Evolutionary conservation across 2,329 filamentous ascomycete genomes (phyloP).

Genomic region (Hypoxylon sp.): DNA sequence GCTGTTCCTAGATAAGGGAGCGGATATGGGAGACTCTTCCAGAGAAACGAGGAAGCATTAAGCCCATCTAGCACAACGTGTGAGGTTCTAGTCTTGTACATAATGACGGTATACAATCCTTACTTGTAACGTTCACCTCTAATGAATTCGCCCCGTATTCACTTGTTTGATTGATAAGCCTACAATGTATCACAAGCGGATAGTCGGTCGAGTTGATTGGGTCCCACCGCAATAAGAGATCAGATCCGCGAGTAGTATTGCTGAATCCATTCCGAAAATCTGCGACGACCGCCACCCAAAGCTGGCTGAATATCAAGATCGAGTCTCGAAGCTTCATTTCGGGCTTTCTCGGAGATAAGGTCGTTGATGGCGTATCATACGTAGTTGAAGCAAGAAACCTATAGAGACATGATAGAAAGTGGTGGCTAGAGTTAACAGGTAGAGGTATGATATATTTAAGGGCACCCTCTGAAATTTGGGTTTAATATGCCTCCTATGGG

Average conservation of each 20-base stretch:
- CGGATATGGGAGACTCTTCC: slow-evolving; percentile 46
- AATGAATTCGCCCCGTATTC: slow-evolving; percentile 45
- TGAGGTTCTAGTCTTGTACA: slow-evolving; percentile 11
- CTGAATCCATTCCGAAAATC: slow-evolving; percentile 42
- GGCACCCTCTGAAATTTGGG: not conserved
- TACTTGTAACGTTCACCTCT: slow-evolving; percentile 47
- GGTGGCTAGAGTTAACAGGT: not conserved
- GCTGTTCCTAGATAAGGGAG: slow-evolving; percentile 48
- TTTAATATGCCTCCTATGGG: not conserved
- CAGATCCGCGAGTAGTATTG: slow-evolving; percentile 40
- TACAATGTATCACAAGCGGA: slow-evolving; percentile 43
- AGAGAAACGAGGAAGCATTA: slow-evolving; percentile 46
- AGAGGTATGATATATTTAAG: slow-evolving; percentile 8
- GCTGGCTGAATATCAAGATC: slow-evolving; percentile 15
- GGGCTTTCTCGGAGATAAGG: not conserved
- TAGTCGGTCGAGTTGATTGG: slow-evolving; percentile 33
- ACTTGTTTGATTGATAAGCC: slow-evolving; percentile 46
- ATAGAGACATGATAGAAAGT: not conserved
- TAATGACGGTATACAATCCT: slow-evolving; percentile 1
- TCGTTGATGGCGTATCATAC: not conserved
- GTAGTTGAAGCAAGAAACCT: not conserved
- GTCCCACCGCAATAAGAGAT: slow-evolving; percentile 49
- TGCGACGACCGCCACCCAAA: slow-evolving; percentile 9
- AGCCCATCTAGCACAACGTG: slow-evolving; percentile 37
- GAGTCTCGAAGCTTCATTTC: slow-evolving; percentile 16